phyloP scores from a whole-genome alignment of 257 asterid species.

The Solanum tarapatanum region DNA sequence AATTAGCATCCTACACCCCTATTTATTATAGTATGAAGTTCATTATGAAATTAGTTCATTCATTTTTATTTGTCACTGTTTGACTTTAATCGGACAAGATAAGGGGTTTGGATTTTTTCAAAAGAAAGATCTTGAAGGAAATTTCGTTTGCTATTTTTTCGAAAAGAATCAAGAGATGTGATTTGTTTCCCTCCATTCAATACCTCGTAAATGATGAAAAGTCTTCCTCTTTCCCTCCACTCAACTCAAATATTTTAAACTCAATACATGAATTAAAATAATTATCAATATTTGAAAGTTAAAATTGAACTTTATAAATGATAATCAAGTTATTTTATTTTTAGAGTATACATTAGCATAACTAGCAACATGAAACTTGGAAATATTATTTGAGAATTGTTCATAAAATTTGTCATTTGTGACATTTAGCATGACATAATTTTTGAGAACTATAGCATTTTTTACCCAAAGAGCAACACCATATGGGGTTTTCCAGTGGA shows the following conservation, averaged over 20 bases:
- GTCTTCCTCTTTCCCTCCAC: conserved; percentile 8
- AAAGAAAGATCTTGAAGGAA: background rate
- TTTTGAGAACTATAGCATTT: background rate
- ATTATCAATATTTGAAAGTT: background rate
- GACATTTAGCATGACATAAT: background rate
- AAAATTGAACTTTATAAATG: background rate
- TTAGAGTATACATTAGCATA: background rate
- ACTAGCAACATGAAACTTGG: background rate
- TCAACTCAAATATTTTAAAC: background rate
- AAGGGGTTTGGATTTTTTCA: background rate
- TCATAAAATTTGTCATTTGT: background rate
- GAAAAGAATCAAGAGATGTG: conserved; percentile 2
- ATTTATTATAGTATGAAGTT: background rate
- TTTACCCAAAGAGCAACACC: background rate
- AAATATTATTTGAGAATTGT: background rate
- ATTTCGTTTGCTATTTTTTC: background rate
- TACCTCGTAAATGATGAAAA: conserved; percentile 11
- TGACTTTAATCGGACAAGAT: background rate
- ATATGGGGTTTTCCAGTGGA: background rate
- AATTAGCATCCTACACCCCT: background rate
- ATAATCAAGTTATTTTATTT: background rate
- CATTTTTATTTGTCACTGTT: fast-evolving
- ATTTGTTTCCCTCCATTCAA: conserved; percentile 6
- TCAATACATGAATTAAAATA: background rate
- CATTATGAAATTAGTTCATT: background rate